Conservation (phyloP, 345 rosid species). For the Erysimum cheiranthoides region DNA sequence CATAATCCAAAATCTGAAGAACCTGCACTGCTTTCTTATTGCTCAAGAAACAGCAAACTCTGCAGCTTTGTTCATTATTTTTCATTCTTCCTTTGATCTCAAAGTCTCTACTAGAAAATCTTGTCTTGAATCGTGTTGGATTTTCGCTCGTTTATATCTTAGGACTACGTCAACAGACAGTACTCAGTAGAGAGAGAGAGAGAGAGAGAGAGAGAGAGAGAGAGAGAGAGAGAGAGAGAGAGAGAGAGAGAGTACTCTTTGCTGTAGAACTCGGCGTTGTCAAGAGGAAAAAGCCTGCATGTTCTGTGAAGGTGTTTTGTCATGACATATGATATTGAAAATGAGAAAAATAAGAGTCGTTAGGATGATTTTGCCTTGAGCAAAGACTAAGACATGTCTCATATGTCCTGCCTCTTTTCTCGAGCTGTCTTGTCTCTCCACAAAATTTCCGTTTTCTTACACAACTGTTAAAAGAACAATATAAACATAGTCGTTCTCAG, state of each 20-base stretch:
- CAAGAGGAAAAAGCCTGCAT: slow-evolving; percentile 37
- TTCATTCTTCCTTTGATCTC: background rate
- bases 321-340: background rate
- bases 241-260: background rate
- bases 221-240: background rate
- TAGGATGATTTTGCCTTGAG: slow-evolving; percentile 38
- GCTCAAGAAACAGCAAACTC: slow-evolving; percentile 4
- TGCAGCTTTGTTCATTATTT: slow-evolving; percentile 1
- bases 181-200: background rate
- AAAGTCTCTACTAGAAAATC: background rate
- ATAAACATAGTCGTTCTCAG: slow-evolving; percentile 30
- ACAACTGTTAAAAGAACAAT: slow-evolving; percentile 13
- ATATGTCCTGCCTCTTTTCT: slow-evolving; percentile 36
- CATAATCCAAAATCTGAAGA: background rate
- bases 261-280: slow-evolving; percentile 33
- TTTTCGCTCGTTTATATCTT: slow-evolving; percentile 6
- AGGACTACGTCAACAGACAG: background rate
- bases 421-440: slow-evolving; percentile 37
- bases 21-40: slow-evolving; percentile 1
- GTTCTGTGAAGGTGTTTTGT: slow-evolving; percentile 44
- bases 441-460: slow-evolving; percentile 34
- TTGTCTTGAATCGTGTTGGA: slow-evolving; percentile 1
- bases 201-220: background rate
- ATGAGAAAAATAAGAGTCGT: slow-evolving; percentile 27
- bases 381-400: slow-evolving; percentile 41